phyloP scores from a whole-genome alignment of 805 yeast genomes.

The Wickerhamiella nectarea region DNA sequence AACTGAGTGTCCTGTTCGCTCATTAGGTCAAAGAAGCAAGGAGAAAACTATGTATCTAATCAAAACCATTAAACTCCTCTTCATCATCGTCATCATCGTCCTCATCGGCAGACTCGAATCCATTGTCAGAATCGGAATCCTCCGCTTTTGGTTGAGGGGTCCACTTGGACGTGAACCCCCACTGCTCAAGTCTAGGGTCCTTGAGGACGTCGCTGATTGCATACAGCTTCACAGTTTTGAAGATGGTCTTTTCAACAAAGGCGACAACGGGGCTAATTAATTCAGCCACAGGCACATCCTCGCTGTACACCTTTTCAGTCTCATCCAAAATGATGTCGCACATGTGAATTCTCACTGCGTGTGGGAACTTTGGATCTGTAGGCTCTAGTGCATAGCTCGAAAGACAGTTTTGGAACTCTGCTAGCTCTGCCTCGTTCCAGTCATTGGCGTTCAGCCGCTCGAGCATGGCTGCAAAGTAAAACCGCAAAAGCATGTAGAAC shows the following conservation, averaged over 20 bases:
- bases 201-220: slow-evolving; percentile 51
- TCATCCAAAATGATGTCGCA: slow-evolving; percentile 79
- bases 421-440: slow-evolving; percentile 42
- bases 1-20: neutral
- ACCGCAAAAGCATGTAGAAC: slow-evolving; percentile 65
- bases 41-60: slow-evolving; percentile 10
- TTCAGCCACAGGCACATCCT: slow-evolving; percentile 38
- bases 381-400: slow-evolving; percentile 27
- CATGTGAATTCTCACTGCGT: slow-evolving; percentile 71
- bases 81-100: slow-evolving; percentile 2
- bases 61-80: slow-evolving; percentile 20
- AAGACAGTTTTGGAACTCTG: slow-evolving; percentile 33
- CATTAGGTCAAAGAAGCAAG: neutral
- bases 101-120: slow-evolving; percentile 22
- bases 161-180: slow-evolving; percentile 35
- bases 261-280: slow-evolving; percentile 49
- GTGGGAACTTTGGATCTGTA: slow-evolving; percentile 47
- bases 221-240: slow-evolving; percentile 52
- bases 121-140: slow-evolving; percentile 15
- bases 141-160: slow-evolving; percentile 13
- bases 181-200: slow-evolving; percentile 47
- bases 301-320: slow-evolving; percentile 51
- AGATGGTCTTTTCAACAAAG: slow-evolving; percentile 34
- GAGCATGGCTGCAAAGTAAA: slow-evolving; percentile 54
- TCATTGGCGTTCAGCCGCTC: slow-evolving; percentile 37